Evolutionary conservation across 2,329 filamentous ascomycete genomes (phyloP).

Genomic region (Aspergillus sp.): DNA sequence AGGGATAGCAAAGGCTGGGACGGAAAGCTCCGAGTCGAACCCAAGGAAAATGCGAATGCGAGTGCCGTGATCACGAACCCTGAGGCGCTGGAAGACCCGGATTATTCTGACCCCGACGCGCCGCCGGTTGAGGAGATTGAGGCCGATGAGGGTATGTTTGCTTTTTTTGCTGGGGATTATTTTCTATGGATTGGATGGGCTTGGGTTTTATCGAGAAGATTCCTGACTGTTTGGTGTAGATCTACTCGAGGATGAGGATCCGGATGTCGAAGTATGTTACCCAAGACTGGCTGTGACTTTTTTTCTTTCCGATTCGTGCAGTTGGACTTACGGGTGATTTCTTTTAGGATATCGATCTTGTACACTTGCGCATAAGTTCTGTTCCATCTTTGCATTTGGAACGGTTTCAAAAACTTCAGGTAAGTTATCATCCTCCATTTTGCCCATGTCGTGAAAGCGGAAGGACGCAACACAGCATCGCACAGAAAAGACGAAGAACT

Average conservation of each 20-base stretch:
- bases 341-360: conserved; percentile 72
- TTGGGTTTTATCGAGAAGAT: not conserved
- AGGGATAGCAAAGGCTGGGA: conserved; percentile 44
- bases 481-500: not conserved
- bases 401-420: conserved; percentile 70
- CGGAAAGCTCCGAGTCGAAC: conserved; percentile 54
- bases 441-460: not conserved
- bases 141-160: conserved; percentile 67
- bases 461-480: not conserved
- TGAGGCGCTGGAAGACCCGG: conserved; percentile 76
- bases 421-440: conserved; percentile 20
- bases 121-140: conserved; percentile 69
- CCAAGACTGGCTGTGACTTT: not conserved
- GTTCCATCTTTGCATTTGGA: conserved; percentile 75
- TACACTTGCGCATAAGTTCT: conserved; percentile 79
- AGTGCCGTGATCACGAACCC: conserved; percentile 64
- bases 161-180: not conserved
- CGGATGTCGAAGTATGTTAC: conserved; percentile 46
- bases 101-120: conserved; percentile 70
- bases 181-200: not conserved
- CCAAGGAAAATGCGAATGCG: conserved; percentile 36
- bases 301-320: not conserved
- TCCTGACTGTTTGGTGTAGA: conserved; percentile 34
- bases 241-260: conserved; percentile 54
- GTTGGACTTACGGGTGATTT: conserved; percentile 10